Base-by-base conservation (phyloP, 768 basidiomycete genomes). In the Suillus fuscotomentosus region DNA sequence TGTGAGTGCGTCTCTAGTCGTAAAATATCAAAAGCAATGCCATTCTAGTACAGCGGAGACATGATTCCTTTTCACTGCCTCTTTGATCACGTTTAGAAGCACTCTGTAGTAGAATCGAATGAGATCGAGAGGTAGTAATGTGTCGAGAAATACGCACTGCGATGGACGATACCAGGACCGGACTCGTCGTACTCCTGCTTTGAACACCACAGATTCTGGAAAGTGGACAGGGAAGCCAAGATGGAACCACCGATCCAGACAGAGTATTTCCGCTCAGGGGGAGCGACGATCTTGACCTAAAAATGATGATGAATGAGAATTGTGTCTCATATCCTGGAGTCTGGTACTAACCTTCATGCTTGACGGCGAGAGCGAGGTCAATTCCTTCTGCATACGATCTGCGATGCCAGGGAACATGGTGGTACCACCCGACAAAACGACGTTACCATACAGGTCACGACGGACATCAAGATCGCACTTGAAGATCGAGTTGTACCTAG, bases 391-490 rank as follows among this genome's bases (percentile, higher is more conserved):
- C 92, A 97, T 93, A 72, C 95, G 91, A 79, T 97, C 95, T 70
- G 94, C 87, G 71, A 97, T 95, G 83, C 94, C 95, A 70, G 92
- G 89, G 91, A 95, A 95, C 94, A 96, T 95, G 73, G 93, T 95
- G 67, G 92, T 92, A 74, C 94, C 94, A 73, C 94, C 94, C 64
- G 84, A 85, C 71, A 87, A 78, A 15, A 77, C 77, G n/a, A 77
- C 75, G 15, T 76, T 76, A n/a, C 75, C 75, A 13, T 76, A 76
- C 36, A 76, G 38, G 14, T 76, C 75, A 48, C 76, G 76, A 70
- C 75, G 75, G n/a, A 76, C 75, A 68, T 97, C 90, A 61, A 92
- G 81, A 78, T 94, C 92, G 73, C 92, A 86, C 76, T 83, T 84
- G 70, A 75, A 75, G 76, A 86, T 83, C 34, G 88, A 88, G 80